Conservation (phyloP, 345 rosid genomes). For the Populus ilicifolia region DNA sequence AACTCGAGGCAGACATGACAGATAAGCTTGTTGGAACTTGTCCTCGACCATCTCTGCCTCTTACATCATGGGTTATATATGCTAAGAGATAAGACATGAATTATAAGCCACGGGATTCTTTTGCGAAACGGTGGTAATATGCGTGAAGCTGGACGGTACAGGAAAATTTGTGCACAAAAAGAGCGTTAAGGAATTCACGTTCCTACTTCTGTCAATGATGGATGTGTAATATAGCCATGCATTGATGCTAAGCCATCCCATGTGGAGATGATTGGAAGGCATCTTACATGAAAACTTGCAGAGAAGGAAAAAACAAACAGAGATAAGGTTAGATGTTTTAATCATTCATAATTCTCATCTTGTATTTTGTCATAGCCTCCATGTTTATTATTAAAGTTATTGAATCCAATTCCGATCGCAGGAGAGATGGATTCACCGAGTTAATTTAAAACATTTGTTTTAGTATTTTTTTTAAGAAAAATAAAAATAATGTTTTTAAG, state of each 20-base stretch:
- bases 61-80: background rate
- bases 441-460: too few relatives aligned
- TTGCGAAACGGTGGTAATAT: background rate
- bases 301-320: too few relatives aligned
- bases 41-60: background rate
- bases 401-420: too few relatives aligned
- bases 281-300: background rate
- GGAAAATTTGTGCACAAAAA: background rate
- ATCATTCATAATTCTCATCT: background rate
- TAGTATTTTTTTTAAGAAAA: too few relatives aligned
- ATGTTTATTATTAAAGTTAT: too few relatives aligned
- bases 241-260: background rate
- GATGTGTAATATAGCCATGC: background rate
- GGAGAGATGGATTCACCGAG: too few relatives aligned
- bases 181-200: background rate
- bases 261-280: slow-evolving; percentile 11
- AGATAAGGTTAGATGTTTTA: slow-evolving; percentile 3
- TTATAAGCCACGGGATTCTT: background rate
- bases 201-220: background rate
- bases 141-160: background rate
- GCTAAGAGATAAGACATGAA: background rate
- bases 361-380: background rate
- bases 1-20: slow-evolving; percentile 2
- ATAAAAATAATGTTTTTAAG: too few relatives aligned
- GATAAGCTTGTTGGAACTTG: slow-evolving; percentile 5